These are phyloP conservation scores for Atalantia buxifolia DNA, from an alignment of 345 rosid genomes.

Conservation along the genomic window DNA sequence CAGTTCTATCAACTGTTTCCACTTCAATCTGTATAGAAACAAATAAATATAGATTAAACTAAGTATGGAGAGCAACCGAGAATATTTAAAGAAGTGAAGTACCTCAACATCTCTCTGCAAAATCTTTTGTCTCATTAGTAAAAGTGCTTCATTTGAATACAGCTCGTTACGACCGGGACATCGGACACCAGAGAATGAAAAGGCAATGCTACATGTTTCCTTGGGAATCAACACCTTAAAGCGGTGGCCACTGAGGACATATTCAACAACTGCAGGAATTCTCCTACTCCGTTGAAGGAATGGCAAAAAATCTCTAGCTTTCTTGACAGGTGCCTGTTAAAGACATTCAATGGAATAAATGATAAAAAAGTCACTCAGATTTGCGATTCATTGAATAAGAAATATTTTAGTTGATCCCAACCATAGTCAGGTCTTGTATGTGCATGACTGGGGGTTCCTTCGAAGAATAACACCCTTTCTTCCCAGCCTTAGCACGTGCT, in stretches of 20 bases:
- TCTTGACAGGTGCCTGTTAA: conserved; percentile 73
- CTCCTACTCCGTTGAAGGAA: conserved; percentile 72
- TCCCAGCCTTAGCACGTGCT: conserved; percentile 70
- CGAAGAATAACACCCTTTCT: conserved; percentile 79
- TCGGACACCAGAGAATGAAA: conserved; percentile 96
- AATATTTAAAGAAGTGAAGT: neutral
- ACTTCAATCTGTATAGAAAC: conserved; percentile 64
- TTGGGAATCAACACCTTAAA: conserved; percentile 89
- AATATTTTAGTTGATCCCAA: conserved; percentile 24
- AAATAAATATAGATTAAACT: neutral
- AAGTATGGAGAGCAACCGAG: conserved; percentile 9
- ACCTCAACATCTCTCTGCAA: conserved; percentile 99
- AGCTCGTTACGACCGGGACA: conserved; percentile 96
- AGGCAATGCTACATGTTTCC: conserved; percentile 95
- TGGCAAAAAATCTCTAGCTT: conserved; percentile 87
- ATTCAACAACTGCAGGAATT: conserved; percentile 85
- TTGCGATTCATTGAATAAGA: neutral
- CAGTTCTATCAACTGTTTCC: conserved; percentile 92
- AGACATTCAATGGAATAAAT: conserved; percentile 2
- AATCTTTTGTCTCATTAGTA: conserved; percentile 87
- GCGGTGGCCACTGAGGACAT: conserved; percentile 98
- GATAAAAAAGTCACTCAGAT: neutral
- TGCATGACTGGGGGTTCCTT: conserved; percentile 80
- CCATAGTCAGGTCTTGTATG: conserved; percentile 72
- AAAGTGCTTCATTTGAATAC: conserved; percentile 89